Conservation (phyloP, 768 basidiomycete species). For the Lepiota brunneoincarnata region DNA sequence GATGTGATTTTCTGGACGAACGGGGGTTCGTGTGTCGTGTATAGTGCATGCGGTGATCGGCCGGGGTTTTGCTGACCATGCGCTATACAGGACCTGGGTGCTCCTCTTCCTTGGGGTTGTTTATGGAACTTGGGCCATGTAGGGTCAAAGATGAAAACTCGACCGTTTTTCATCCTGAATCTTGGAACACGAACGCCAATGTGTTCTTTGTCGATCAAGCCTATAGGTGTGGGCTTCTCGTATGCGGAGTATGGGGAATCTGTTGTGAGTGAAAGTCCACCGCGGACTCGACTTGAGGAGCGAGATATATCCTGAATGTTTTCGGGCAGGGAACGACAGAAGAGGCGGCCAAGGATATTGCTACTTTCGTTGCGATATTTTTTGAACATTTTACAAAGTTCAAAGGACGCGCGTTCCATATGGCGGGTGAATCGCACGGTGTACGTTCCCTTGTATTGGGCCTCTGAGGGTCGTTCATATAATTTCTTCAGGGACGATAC, state of each 20-base stretch:
- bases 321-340: slow-evolving; percentile 57
- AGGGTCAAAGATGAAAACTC: slow-evolving; percentile 48
- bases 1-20: slow-evolving; percentile 61
- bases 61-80: neutral
- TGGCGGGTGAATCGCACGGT: slow-evolving; percentile 77
- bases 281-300: neutral
- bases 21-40: slow-evolving; percentile 42
- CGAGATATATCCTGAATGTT: too few species aligned
- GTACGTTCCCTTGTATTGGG: slow-evolving; percentile 33
- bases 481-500: slow-evolving; percentile 58
- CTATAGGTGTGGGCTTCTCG: slow-evolving; percentile 59
- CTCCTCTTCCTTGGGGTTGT: slow-evolving; percentile 6
- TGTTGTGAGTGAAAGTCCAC: slow-evolving; percentile 47
- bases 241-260: slow-evolving; percentile 62
- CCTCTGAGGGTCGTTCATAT: too few species aligned
- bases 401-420: slow-evolving; percentile 63
- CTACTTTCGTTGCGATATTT: slow-evolving; percentile 69
- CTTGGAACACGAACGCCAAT: slow-evolving; percentile 69
- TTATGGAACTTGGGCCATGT: slow-evolving; percentile 53
- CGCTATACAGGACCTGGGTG: slow-evolving; percentile 1
- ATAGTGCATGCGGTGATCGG: too few species aligned
- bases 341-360: slow-evolving; percentile 68
- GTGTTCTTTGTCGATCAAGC: slow-evolving; percentile 64
- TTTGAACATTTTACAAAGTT: slow-evolving; percentile 73
- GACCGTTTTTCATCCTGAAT: slow-evolving; percentile 52